phyloP scores from a whole-genome alignment of 108 stramenopile genomes.

The Cyclostephanos tholiformis region DNA sequence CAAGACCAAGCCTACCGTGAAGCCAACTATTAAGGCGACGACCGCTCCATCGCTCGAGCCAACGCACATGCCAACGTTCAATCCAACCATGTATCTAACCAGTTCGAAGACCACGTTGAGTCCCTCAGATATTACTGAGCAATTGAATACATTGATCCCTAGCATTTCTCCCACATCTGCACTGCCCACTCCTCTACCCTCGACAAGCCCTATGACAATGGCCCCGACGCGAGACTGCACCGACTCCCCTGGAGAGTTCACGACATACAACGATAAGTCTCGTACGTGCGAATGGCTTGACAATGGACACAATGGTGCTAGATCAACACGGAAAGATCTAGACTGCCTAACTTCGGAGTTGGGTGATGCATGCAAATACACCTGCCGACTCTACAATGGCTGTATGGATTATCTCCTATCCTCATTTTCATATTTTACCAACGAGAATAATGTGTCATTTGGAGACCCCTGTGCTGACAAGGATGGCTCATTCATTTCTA shows the following conservation, averaged over 20 bases:
- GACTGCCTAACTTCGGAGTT: conserved; percentile 34
- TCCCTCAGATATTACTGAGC: neutral
- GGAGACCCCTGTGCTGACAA: conserved; percentile 41
- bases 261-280: conserved; percentile 43
- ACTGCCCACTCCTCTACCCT: neutral
- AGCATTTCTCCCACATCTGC: neutral
- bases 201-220: conserved; percentile 14
- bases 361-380: conserved; percentile 41
- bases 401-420: conserved; percentile 40
- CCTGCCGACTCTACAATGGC: conserved; percentile 47
- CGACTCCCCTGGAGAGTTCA: conserved; percentile 22
- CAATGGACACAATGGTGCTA: conserved; percentile 46
- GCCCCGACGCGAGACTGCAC: conserved; percentile 36
- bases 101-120: neutral
- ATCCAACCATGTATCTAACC: conserved; percentile 1
- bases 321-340: conserved; percentile 44
- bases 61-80: conserved; percentile 3
- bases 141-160: neutral
- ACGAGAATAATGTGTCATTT: conserved; percentile 25
- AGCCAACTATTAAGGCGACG: neutral
- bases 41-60: conserved; percentile 2
- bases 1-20: neutral
- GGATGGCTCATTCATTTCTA: conserved; percentile 28
- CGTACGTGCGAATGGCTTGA: conserved; percentile 45
- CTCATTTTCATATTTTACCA: conserved; percentile 10